Base-by-base conservation (phyloP, 768 basidiomycete genomes). In the Mycena maculata region DNA sequence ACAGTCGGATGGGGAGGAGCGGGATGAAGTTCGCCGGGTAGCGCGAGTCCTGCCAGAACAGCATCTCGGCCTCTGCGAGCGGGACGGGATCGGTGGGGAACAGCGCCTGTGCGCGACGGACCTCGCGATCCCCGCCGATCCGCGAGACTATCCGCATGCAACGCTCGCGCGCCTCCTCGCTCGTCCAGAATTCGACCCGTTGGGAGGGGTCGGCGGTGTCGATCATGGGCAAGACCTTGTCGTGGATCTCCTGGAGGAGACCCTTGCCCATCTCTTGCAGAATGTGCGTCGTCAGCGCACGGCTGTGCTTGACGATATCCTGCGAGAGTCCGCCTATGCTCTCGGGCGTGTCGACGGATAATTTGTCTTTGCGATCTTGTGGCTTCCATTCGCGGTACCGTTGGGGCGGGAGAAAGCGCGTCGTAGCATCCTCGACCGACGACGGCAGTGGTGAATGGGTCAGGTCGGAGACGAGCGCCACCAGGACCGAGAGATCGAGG, bases 401-500 rank as follows among this genome's bases (percentile, higher is more conserved):
- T 39, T 83, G 81, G 0, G 89, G 81, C 7, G 91, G 89, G 8
- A 88, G 82, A 72, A 94, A 96, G 3, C 92, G 85, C 16, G 77
- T 75, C 23, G 87, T 82, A 0, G 93, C 89, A 49, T 90, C 90
- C 23, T 86, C 84, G 1, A 84, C 71, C 0, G 84, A 82, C 0
- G 67, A 47, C 0, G 94, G 95, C 0, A 94, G 80, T 1, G 85
- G 82, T 0, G 89, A 82, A 76, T 96, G 94, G 0, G 92, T 91
- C 56, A 94, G 87, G 69, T 94, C 93, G 10, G 92, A 94, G 31
- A 92, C 84, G 31, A 96, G 84, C 0, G 95, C 94, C 54, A 97
- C 91, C 42, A 97, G 85, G 1, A 92, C 85, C 0, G 93, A 95
- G 18, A 97, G 83, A 74, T 97, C 95, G 33, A 96, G 84, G 69